These are phyloP conservation scores for Gleditsia sinensis DNA, from an alignment of 306 rosid genomes.

Conservation along the genomic window DNA sequence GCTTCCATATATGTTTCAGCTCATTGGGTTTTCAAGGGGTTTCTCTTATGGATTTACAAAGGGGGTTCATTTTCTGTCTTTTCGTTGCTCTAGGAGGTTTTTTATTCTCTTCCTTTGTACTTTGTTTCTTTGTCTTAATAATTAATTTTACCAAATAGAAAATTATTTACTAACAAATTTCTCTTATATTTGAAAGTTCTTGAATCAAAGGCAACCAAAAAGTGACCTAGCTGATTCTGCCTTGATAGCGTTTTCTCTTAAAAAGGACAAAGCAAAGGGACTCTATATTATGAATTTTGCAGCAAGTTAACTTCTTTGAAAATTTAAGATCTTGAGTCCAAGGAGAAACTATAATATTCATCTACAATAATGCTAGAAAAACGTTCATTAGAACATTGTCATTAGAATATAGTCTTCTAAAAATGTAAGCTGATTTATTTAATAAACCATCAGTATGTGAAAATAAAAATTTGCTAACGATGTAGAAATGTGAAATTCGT, in stretches of 20 bases:
- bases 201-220: constrained; percentile 1
- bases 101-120: neutral
- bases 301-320: neutral
- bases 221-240: neutral
- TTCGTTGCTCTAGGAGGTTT: neutral
- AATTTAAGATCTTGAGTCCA: constrained; percentile 16
- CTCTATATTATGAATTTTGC: constrained; percentile 17
- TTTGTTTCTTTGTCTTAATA: constrained; percentile 10
- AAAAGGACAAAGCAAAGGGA: constrained; percentile 16
- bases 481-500: neutral
- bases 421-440: constrained; percentile 4
- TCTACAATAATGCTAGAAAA: constrained; percentile 10
- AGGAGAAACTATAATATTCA: constrained; percentile 8
- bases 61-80: neutral
- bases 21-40: neutral
- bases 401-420: neutral
- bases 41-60: neutral
- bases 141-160: neutral
- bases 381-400: constrained; percentile 5
- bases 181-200: neutral
- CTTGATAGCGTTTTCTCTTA: constrained; percentile 4
- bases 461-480: constrained; percentile 21
- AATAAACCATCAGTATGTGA: constrained; percentile 6
- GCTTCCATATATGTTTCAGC: neutral
- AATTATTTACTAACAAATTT: neutral